Base-by-base conservation (phyloP, 139 green algal species). In the Diplosphaera chodatii region DNA sequence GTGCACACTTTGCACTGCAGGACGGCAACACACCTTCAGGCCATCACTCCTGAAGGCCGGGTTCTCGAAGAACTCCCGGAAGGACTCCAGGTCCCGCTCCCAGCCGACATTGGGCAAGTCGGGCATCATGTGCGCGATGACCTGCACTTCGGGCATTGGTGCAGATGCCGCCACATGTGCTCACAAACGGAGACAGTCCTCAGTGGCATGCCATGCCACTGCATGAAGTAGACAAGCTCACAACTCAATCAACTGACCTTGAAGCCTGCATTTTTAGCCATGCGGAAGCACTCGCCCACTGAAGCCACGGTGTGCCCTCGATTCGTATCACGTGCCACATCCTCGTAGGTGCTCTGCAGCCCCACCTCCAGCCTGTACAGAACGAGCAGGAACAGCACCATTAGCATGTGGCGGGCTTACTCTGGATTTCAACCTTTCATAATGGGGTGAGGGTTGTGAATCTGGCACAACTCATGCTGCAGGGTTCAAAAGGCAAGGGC, bases 51-150 rank as follows among this genome's bases (percentile, higher is more conserved):
- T 77, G 78, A 97, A 99, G 67, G 85, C 90, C 0, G 94, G 94
- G 74, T 93, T 97, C 64, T 98, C 93, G 71, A 99, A 98, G 65
- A 98, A 98, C 87, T 98, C 94, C 1, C 82, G 70, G 80, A 99
- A 98, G 63, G 78, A 91, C 84, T 98, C 95, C 32, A 98, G 78
- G 80, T 99, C 95, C 1, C 95, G 82, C 82, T 99, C 93, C 91
- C 91, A 96, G 25, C 93, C 95, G 73, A 98, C 94, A 70, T 96
- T 97, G 27, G 95, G 95, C 78, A 99, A 80, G 80, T 98, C 93
- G 3, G 95, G 95, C 95, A 99, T 99, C 91, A 99, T 96, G 86
- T 99, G 95, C 16, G 86, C 91, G 68, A 98, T 92, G 32, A 96
- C 80, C 85, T 92, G 84, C 13, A 72, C n/a, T n/a, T n/a, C n/a